Evolutionary conservation across 83 land plant genomes (phyloP), one percentile per base, ranked within the genome.

Genomic region (Picea mariana): DNA sequence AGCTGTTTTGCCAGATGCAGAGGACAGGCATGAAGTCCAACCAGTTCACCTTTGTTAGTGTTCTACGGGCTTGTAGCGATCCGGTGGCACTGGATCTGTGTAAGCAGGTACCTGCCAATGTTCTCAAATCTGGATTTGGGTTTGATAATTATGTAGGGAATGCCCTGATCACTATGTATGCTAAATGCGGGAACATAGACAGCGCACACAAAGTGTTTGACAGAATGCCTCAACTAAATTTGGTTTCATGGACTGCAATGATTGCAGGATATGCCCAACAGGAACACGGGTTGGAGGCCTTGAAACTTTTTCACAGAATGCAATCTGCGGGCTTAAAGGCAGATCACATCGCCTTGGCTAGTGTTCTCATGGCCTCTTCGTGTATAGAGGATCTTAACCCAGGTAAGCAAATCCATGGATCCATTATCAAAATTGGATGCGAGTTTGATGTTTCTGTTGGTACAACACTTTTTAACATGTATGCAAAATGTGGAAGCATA

Each of bases 161-260:
- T 71, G 69, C 84, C 26, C 77, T 90, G 79, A 63, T 90, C 62
- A 84, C 83, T 65, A 82, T 87, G 84, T 90, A 90, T 82, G 83
- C 80, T 47, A 62, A 80, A 60, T 87, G 69, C 73, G 90, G 88
- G 66, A 63, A 67, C 0, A 23, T 87, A 12, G 80, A 83, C 0
- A 27, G 40, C 80, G 88, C 86, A 15, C 52, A 62, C 16, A 58
- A 80, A 21, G 75, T 90, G 83, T 90, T 87, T 71, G 77, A 73
- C 5, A 23, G 15, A 9, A 82, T 93, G 81, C 81, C 83, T 17
- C 80, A 65, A 20, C 88, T 86, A 42, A 91, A 86, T 84, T 87
- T 81, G 44, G 85, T 91, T 0, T 88, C 91, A 2, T 93, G 95
- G 95, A 93, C 88, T 85, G 88, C 86, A 31, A 84, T 93, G 83